Evolutionary conservation across 345 rosid species (phyloP).

Genomic region (Acer campestre): DNA sequence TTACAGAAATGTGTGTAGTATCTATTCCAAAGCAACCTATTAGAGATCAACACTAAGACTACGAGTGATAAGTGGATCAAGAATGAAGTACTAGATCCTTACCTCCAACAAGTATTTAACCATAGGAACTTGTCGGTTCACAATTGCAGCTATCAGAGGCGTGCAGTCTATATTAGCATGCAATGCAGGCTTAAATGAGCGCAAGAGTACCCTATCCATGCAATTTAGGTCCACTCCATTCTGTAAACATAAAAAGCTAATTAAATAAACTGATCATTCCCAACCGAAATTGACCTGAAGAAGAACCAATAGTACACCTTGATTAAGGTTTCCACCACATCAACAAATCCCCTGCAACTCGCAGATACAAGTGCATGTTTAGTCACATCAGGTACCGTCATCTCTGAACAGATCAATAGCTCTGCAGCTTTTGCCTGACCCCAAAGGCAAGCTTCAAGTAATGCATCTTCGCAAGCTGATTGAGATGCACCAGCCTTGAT

Average conservation of each 20-base stretch:
- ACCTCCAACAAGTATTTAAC: constrained; percentile 40
- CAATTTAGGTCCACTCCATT: constrained; percentile 35
- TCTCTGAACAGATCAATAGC: constrained; percentile 37
- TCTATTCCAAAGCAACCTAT: background rate
- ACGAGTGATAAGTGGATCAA: background rate
- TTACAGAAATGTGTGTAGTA: background rate
- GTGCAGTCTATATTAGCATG: constrained; percentile 40
- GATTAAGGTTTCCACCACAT: constrained; percentile 27
- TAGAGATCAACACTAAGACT: background rate
- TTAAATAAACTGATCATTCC: background rate
- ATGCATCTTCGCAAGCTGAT: constrained; percentile 37
- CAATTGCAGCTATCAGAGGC: constrained; percentile 38
- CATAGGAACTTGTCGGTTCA: constrained; percentile 34
- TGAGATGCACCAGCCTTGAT: constrained; percentile 45
- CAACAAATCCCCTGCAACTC: constrained; percentile 36
- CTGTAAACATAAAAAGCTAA: constrained; percentile 17
- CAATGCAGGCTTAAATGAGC: constrained; percentile 35
- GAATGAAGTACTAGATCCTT: constrained; percentile 1
- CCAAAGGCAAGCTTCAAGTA: constrained; percentile 38
- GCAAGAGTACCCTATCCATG: constrained; percentile 21
- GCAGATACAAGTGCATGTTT: constrained; percentile 38
- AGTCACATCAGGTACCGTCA: constrained; percentile 35
- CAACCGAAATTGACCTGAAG: constrained; percentile 1
- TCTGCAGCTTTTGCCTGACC: constrained; percentile 36
- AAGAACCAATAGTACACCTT: constrained; percentile 23